Conservation (phyloP, 331 rosid genomes). For the Rosa hybrid region DNA sequence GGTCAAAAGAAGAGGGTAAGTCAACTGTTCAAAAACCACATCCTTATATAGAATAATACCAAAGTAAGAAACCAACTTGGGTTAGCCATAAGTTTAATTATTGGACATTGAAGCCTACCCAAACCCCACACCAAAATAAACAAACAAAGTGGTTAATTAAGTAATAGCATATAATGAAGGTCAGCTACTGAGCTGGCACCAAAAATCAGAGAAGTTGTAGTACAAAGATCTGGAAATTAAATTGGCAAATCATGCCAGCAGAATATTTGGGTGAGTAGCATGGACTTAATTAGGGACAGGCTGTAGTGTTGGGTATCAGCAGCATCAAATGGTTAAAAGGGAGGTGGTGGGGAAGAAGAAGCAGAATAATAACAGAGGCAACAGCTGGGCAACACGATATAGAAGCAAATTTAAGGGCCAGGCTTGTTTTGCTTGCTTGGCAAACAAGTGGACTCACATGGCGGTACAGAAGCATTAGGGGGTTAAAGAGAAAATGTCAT, state of each 20-base stretch:
- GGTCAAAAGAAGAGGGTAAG: constrained; percentile 31
- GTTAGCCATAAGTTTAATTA: neutral
- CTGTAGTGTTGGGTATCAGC: constrained; percentile 1
- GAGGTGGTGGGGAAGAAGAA: neutral
- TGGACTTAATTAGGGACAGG: constrained; percentile 9
- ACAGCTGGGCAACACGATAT: constrained; percentile 47
- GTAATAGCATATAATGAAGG: neutral
- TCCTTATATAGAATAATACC: constrained; percentile 13
- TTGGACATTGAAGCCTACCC: constrained; percentile 17
- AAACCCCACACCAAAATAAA: neutral
- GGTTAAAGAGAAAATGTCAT: constrained; percentile 20
- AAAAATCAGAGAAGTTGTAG: neutral
- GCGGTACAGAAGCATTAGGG: neutral
- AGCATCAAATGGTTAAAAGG: neutral
- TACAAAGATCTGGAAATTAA: neutral
- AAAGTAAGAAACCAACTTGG: constrained; percentile 1
- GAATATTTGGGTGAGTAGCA: constrained; percentile 13
- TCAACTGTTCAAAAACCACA: constrained; percentile 38
- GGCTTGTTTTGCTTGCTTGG: constrained; percentile 13
- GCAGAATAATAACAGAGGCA: constrained; percentile 26
- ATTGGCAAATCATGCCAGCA: constrained; percentile 26
- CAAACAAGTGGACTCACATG: constrained; percentile 34
- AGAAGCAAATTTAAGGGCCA: neutral
- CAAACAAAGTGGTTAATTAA: neutral
- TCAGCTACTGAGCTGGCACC: constrained; percentile 15